phyloP scores from a whole-genome alignment of 2,329 filamentous ascomycete genomes.

The Scytalidium sp. region DNA sequence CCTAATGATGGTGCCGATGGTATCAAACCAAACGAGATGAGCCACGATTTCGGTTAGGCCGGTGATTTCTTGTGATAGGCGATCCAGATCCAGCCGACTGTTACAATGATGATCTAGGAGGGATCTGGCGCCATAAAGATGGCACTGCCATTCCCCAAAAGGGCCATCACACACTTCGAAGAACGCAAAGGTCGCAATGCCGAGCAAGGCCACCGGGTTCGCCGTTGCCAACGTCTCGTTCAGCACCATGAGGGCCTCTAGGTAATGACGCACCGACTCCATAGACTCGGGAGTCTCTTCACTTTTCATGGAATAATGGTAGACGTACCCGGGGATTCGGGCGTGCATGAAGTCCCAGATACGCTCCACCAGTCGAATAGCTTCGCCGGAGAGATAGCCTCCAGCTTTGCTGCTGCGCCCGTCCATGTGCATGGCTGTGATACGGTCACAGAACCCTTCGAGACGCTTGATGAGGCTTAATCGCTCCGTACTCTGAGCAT shows the following conservation, averaged over 20 bases:
- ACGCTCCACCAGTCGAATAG: neutral
- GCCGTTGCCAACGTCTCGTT: conserved; percentile 36
- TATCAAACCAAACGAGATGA: conserved; percentile 39
- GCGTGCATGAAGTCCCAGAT: neutral
- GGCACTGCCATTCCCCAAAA: conserved; percentile 36
- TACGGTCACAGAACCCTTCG: neutral
- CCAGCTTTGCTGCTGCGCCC: neutral
- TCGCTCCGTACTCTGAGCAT: neutral
- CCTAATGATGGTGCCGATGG: conserved; percentile 28
- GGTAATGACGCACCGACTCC: conserved; percentile 23
- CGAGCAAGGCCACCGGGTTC: conserved; percentile 39
- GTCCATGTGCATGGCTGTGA: neutral
- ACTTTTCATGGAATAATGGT: neutral
- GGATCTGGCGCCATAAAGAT: conserved; percentile 37
- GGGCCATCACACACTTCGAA: conserved; percentile 40
- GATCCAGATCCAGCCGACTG: conserved; percentile 29
- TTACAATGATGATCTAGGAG: conserved; percentile 38
- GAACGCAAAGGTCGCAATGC: conserved; percentile 41
- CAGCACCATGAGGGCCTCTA: conserved; percentile 34
- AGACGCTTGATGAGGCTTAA: neutral
- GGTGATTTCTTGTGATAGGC: conserved; percentile 29
- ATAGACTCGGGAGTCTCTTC: neutral
- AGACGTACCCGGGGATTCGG: neutral
- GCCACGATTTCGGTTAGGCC: conserved; percentile 36
- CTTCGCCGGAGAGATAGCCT: neutral